Evolutionary conservation across 345 rosid genomes (phyloP).

Genomic region (Acer negundo): DNA sequence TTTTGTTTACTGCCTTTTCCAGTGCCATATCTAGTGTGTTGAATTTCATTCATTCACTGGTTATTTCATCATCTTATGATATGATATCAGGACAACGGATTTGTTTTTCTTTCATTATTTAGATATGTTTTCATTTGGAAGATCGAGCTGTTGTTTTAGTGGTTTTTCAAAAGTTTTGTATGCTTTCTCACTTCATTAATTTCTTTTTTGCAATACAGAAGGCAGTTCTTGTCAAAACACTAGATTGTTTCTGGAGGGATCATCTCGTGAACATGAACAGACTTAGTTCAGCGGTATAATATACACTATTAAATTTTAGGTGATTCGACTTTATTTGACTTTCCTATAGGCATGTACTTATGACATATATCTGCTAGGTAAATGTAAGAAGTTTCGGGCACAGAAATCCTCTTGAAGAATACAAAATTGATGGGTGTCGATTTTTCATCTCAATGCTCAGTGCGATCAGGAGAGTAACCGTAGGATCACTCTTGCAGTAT

Average conservation of each 20-base stretch:
- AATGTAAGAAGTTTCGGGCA: slow-evolving; percentile 94
- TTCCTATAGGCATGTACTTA: slow-evolving; percentile 24
- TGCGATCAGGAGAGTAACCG: slow-evolving; percentile 81
- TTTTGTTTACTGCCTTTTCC: background rate
- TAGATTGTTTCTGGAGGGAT: slow-evolving; percentile 93
- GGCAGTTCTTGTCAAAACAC: slow-evolving; percentile 84
- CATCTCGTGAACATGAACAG: slow-evolving; percentile 94
- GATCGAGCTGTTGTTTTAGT: background rate
- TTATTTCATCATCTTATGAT: slow-evolving; percentile 3
- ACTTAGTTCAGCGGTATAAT: slow-evolving; percentile 85
- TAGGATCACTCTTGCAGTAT: slow-evolving; percentile 74
- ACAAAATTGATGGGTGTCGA: slow-evolving; percentile 92
- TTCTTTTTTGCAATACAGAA: slow-evolving; percentile 44
- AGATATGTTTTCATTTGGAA: background rate
- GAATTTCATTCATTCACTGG: background rate
- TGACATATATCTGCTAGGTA: slow-evolving; percentile 49
- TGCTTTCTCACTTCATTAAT: slow-evolving; percentile 2
- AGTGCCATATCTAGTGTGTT: background rate
- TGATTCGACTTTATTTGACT: background rate
- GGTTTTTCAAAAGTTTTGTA: slow-evolving; percentile 8
- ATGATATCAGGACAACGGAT: background rate
- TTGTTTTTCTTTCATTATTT: background rate
- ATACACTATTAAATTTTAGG: slow-evolving; percentile 5
- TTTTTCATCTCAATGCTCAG: slow-evolving; percentile 97
- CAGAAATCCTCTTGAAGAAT: slow-evolving; percentile 97